Conservation (phyloP, 257 asterid species). For the Euphrasia confusa region DNA sequence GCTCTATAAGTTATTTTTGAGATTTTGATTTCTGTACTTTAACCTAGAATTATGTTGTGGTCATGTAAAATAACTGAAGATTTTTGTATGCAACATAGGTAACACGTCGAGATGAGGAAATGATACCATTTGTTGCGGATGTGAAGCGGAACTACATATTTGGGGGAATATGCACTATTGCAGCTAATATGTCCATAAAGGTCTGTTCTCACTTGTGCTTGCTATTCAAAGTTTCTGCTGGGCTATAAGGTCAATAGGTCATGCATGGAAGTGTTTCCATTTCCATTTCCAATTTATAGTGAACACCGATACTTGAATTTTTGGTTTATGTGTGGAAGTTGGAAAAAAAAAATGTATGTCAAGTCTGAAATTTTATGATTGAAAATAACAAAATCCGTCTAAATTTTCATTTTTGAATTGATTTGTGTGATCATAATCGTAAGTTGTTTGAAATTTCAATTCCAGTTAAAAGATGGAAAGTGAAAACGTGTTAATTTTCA, state of each 20-base stretch:
- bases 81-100: slow-evolving; percentile 44
- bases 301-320: too few relatives aligned
- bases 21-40: not conserved
- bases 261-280: too few relatives aligned
- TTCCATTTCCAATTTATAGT: too few relatives aligned
- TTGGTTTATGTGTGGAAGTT: too few relatives aligned
- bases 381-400: too few relatives aligned
- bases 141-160: slow-evolving; percentile 85
- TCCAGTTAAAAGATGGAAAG: not conserved
- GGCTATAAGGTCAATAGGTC: not conserved
- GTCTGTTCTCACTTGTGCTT: slow-evolving; percentile 42
- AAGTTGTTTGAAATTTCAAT: too few relatives aligned
- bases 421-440: too few relatives aligned
- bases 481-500: not conserved
- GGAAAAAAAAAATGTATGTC: not conserved
- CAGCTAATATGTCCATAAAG: slow-evolving; percentile 76
- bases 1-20: not conserved
- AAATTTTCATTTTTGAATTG: too few relatives aligned
- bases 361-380: too few relatives aligned
- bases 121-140: slow-evolving; percentile 80
- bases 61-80: slow-evolving; percentile 20
- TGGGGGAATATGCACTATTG: slow-evolving; percentile 87
- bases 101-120: slow-evolving; percentile 98
- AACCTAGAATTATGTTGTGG: not conserved
- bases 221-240: slow-evolving; percentile 17